Percentiles rank a stretch among this genome's conserved stretches.
Evolutionary conservation across 2,329 filamentous ascomycete genomes (phyloP).

Genomic region (Botrytis medusae): DNA sequence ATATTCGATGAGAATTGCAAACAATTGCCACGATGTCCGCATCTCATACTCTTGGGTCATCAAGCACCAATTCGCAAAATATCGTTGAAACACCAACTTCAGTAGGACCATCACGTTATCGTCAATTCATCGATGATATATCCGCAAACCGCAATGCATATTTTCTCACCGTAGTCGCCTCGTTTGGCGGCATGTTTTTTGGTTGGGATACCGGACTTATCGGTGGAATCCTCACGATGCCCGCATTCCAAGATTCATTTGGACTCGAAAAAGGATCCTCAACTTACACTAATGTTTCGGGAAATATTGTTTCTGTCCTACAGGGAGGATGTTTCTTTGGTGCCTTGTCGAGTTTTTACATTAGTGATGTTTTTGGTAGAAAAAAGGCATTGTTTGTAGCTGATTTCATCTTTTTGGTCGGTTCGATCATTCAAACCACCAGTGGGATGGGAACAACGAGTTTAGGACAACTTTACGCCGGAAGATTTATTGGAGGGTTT

Average conservation of each 20-base stretch:
- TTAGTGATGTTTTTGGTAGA: slow-evolving; percentile 37
- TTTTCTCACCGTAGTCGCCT: slow-evolving; percentile 42
- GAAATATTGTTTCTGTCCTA: slow-evolving; percentile 59
- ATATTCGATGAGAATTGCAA: not conserved
- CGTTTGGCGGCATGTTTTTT: slow-evolving; percentile 64
- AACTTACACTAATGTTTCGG: not conserved
- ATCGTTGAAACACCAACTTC: not conserved
- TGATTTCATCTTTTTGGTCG: slow-evolving; percentile 22
- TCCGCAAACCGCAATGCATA: slow-evolving; percentile 21
- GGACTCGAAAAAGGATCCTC: not conserved
- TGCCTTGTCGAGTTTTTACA: slow-evolving; percentile 49
- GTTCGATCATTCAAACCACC: slow-evolving; percentile 20
- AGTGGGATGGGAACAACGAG: slow-evolving; percentile 21
- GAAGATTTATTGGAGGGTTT: slow-evolving; percentile 25
- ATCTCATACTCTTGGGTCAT: not conserved
- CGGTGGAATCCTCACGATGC: slow-evolving; percentile 69
- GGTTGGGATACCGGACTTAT: slow-evolving; percentile 70
- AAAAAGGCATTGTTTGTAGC: slow-evolving; percentile 23
- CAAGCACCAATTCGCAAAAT: not conserved
- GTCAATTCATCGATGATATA: slow-evolving; percentile 13
- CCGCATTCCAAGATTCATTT: slow-evolving; percentile 50
- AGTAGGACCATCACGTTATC: not conserved
- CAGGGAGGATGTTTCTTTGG: slow-evolving; percentile 66
- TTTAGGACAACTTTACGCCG: slow-evolving; percentile 20
- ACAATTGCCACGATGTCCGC: not conserved